phyloP scores from a whole-genome alignment of 1,284 basidiomycete genomes.

The Spongiforma sp. region DNA sequence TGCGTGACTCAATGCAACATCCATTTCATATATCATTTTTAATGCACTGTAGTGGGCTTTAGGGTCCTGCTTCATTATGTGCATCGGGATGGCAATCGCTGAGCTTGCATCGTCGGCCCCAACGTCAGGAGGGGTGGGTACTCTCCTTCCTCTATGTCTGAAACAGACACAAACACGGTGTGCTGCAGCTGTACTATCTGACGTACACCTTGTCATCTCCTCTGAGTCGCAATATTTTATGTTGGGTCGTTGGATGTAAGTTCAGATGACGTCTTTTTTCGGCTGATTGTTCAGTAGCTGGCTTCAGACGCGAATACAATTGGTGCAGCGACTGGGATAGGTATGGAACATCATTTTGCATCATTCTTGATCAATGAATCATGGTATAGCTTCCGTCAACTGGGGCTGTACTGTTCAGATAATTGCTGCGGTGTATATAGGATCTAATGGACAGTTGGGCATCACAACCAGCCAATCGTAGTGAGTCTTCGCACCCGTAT shows the following conservation, averaged over 20 bases:
- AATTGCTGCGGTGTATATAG: background rate
- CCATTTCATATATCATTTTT: background rate
- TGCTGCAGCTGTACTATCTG: slow-evolving; percentile 1
- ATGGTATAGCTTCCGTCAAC: background rate
- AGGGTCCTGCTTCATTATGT: slow-evolving; percentile 60
- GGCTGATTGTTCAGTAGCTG: background rate
- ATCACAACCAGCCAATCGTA: background rate
- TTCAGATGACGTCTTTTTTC: background rate
- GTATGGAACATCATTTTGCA: background rate
- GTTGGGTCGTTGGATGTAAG: slow-evolving; percentile 3
- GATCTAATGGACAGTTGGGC: background rate
- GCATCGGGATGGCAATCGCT: slow-evolving; percentile 71
- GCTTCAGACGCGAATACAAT: slow-evolving; percentile 2
- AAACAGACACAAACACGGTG: background rate
- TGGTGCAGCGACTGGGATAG: background rate
- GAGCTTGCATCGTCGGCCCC: slow-evolving; percentile 76
- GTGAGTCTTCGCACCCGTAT: background rate
- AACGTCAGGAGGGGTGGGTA: slow-evolving; percentile 49
- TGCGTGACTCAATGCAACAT: slow-evolving; percentile 21
- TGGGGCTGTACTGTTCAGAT: slow-evolving; percentile 1
- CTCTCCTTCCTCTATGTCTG: background rate
- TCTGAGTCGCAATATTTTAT: background rate
- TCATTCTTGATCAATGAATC: background rate
- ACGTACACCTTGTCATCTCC: background rate
- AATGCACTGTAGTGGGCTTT: slow-evolving; percentile 34